These are phyloP conservation scores for Aspergillus sp. DNA, from an alignment of 2,329 filamentous ascomycete genomes.

Conservation along the genomic window DNA sequence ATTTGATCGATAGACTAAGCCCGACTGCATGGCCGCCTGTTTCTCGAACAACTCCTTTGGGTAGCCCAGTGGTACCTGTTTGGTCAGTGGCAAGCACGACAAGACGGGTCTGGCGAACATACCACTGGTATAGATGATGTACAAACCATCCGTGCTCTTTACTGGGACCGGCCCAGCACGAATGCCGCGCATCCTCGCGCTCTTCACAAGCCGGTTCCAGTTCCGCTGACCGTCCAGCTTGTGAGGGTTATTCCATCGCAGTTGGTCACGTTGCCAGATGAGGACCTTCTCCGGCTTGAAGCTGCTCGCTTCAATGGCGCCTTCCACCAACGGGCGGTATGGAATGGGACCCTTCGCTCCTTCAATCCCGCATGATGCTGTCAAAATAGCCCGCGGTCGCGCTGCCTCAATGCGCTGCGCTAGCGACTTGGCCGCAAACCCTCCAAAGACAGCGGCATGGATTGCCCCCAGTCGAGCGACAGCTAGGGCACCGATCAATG, in stretches of 20 bases:
- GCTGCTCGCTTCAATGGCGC: constrained; percentile 64
- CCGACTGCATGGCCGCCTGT: constrained; percentile 86
- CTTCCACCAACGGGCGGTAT: constrained; percentile 76
- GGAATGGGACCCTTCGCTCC: constrained; percentile 74
- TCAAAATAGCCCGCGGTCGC: constrained; percentile 72
- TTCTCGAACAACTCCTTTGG: constrained; percentile 80
- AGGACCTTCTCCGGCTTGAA: constrained; percentile 73
- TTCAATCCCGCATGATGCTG: constrained; percentile 89
- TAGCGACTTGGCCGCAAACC: constrained; percentile 77
- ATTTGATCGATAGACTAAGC: constrained; percentile 75
- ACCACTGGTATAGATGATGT: constrained; percentile 84
- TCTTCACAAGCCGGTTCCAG: constrained; percentile 76
- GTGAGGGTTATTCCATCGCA: constrained; percentile 70
- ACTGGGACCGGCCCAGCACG: constrained; percentile 76
- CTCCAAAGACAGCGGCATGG: constrained; percentile 90
- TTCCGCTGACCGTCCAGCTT: constrained; percentile 69
- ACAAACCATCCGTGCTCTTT: constrained; percentile 74
- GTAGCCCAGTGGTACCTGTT: constrained; percentile 71
- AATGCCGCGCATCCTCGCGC: constrained; percentile 65
- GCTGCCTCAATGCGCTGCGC: constrained; percentile 87
- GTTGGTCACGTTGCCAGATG: constrained; percentile 79
- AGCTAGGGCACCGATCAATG: constrained; percentile 82
- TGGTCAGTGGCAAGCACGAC: neutral
- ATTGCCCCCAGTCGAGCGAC: constrained; percentile 79
- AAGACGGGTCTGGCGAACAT: neutral